Conservation (phyloP, 2,329 filamentous ascomycete species). For the Ophiostoma ulmi region DNA sequence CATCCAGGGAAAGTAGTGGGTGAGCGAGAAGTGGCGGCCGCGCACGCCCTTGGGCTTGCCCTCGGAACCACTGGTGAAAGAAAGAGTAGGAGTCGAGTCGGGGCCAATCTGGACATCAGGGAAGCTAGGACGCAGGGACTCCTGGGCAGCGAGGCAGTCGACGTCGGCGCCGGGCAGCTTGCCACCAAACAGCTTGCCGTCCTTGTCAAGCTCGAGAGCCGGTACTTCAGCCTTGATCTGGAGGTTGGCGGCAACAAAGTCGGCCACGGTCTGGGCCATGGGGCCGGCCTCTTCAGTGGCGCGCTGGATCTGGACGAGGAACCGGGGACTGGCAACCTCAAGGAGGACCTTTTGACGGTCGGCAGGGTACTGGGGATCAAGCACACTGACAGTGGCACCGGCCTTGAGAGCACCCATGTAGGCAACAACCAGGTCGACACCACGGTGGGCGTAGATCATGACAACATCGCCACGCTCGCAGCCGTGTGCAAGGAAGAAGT, state of each 20-base stretch:
- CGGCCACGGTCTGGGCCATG: conserved; percentile 45
- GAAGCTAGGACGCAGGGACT: conserved; percentile 47
- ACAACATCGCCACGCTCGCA: conserved; percentile 78
- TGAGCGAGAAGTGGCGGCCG: conserved; percentile 78
- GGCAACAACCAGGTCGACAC: conserved; percentile 61
- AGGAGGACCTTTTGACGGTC: conserved; percentile 77
- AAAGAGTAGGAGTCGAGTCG: conserved; percentile 72
- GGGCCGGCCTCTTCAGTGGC: conserved; percentile 60
- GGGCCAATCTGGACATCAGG: conserved; percentile 72
- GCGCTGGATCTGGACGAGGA: conserved; percentile 67
- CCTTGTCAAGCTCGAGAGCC: conserved; percentile 63
- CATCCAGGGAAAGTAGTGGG: conserved; percentile 94
- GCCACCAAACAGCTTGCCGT: conserved; percentile 69
- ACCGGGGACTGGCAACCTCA: conserved; percentile 69
- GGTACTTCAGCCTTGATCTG: conserved; percentile 69
- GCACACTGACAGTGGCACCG: conserved; percentile 58
- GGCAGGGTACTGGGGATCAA: conserved; percentile 79
- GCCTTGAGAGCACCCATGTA: conserved; percentile 67
- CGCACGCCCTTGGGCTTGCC: conserved; percentile 80
- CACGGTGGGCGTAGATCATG: conserved; percentile 84
- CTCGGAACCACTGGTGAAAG: conserved; percentile 70
- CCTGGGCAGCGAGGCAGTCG: conserved; percentile 51
- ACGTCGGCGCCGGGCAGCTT: conserved; percentile 60
- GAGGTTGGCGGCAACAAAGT: conserved; percentile 69
- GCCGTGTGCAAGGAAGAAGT: conserved; percentile 70